These are phyloP conservation scores for Aureobasidium sp. DNA, from an alignment of 2,329 filamentous ascomycete genomes.

Conservation along the genomic window DNA sequence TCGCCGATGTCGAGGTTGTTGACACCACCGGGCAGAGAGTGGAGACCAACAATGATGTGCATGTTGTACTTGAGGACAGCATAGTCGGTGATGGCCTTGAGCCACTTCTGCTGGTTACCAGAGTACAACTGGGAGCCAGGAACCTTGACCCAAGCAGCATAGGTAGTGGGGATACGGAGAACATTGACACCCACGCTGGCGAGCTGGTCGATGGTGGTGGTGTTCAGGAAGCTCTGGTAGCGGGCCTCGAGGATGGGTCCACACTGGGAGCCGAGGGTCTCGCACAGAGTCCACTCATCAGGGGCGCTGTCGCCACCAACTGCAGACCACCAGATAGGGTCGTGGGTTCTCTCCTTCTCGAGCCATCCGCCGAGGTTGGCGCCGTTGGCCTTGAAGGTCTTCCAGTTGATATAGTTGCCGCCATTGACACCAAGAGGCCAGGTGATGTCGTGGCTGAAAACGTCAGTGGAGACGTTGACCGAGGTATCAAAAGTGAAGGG, in stretches of 20 bases:
- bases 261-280: neutral
- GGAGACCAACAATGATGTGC: neutral
- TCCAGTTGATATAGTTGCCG: constrained; percentile 20
- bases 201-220: neutral
- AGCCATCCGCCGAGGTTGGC: constrained; percentile 31
- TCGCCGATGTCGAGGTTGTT: neutral
- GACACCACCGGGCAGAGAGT: neutral
- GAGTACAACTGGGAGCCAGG: neutral
- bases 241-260: neutral
- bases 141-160: constrained; percentile 16
- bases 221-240: neutral
- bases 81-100: neutral
- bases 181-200: neutral
- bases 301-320: constrained; percentile 19
- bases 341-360: constrained; percentile 22
- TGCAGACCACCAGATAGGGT: constrained; percentile 20
- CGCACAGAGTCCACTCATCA: neutral
- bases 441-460: constrained; percentile 15
- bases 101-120: neutral
- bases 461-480: neutral
- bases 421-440: constrained; percentile 15
- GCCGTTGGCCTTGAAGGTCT: constrained; percentile 20
- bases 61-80: neutral
- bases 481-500: constrained; percentile 7
- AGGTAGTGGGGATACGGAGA: neutral